Base-by-base conservation (phyloP, 441 rosid species). In the Oxalis stricta region DNA sequence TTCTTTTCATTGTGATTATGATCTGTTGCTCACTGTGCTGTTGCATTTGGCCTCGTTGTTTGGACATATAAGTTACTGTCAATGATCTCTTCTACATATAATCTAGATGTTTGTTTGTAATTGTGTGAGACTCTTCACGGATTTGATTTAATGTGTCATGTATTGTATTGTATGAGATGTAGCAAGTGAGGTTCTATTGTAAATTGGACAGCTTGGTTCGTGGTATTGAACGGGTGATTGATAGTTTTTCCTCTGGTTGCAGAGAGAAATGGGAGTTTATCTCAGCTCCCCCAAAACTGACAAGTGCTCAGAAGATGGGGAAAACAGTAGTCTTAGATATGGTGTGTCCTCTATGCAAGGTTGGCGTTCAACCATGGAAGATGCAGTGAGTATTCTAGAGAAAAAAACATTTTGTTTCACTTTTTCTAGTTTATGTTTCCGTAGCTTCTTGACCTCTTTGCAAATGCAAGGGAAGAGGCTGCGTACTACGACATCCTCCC, bases 311-410 rank as follows among this genome's bases (percentile, higher is more conserved):
- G 81, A 77, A 30, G 76, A 73, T 60, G 76, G 76, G 28, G 78
- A 58, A 50, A 77, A 71, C 53, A 66, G 50, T 8, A 59, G 46
- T 51, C 70, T 77, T 26, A 60, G 60, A 24, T 77, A 61, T 47
- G 84, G 84, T 15, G 30, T 66, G 52, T 77, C 81, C 1, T 77
- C 78, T 38, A 77, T 77, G 81, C 81, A 77, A 50, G 81, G 81
- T 7, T 77, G 85, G 85, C 78, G 82, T 17, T 40, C 75, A 20
- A 69, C 71, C 43, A 77, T 77, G 82, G 85, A 77, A 69, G 85
- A 77, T 51, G 82, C 85, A 39, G 85, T 77, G 42, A 66, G 76
- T 64, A 18, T 23, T 20, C 20, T 16, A 10, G 24, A 5, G n/a
- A n/a, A n/a, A 26, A 26, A 41, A 8, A 40, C 24, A 31, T 10